A percentile compares a stretch with the other conserved stretches of the same genome.
phyloP scores from a whole-genome alignment of 768 basidiomycete genomes.

The Amanita thiersii region DNA sequence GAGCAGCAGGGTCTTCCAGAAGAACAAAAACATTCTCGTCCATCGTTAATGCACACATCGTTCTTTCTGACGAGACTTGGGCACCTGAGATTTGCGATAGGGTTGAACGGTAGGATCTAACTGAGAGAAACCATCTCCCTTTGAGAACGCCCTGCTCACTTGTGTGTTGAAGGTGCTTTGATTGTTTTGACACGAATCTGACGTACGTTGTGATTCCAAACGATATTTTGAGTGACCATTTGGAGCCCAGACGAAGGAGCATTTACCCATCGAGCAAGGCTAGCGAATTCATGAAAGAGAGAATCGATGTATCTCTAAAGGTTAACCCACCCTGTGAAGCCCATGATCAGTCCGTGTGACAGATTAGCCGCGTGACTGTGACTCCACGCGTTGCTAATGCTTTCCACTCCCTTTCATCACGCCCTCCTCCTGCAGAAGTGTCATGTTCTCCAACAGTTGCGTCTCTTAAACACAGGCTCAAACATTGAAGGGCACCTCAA shows the following conservation, averaged over 20 bases:
- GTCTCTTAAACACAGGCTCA: conserved; percentile 6
- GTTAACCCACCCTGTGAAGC: conserved; percentile 48
- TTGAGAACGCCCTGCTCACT: conserved; percentile 42
- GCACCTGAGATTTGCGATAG: conserved; percentile 46
- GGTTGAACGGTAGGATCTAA: conserved; percentile 72
- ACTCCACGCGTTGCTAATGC: conserved; percentile 19
- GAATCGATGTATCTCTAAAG: conserved; percentile 1
- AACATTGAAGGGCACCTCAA: conserved; percentile 17
- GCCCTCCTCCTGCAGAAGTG: conserved; percentile 5
- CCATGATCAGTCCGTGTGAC: conserved; percentile 28
- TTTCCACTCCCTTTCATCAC: background rate
- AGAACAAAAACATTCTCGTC: conserved; percentile 75
- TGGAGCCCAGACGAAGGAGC: conserved; percentile 68
- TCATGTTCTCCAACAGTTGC: conserved; percentile 12
- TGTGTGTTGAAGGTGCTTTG: conserved; percentile 11
- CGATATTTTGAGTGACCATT: conserved; percentile 61
- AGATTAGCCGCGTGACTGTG: conserved; percentile 13
- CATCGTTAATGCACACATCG: conserved; percentile 73
- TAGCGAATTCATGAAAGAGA: conserved; percentile 18
- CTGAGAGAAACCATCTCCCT: conserved; percentile 62
- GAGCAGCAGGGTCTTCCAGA: conserved; percentile 69
- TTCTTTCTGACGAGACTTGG: conserved; percentile 49
- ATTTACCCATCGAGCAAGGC: conserved; percentile 76
- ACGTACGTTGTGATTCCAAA: conserved; percentile 64
- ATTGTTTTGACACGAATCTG: conserved; percentile 14